These are phyloP conservation scores for Neofusicoccum umdonicola DNA, from an alignment of 2,329 filamentous ascomycete species.

Conservation along the genomic window DNA sequence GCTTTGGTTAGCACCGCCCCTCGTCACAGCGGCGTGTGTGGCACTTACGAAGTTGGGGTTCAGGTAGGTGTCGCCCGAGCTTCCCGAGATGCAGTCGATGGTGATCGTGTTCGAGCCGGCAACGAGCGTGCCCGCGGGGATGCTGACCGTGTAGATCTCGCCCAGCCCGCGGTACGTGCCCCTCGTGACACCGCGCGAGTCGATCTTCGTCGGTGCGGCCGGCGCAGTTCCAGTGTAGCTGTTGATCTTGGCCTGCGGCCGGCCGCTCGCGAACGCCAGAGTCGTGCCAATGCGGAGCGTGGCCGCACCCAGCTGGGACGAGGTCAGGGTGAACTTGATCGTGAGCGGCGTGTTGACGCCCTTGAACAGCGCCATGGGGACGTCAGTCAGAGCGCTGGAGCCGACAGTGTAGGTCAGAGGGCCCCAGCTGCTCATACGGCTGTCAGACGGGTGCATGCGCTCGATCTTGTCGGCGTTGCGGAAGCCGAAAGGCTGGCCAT, in stretches of 20 bases:
- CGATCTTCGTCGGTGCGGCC: slow-evolving; percentile 59
- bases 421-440: slow-evolving; percentile 61
- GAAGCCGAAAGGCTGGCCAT: slow-evolving; percentile 60
- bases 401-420: slow-evolving; percentile 62
- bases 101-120: slow-evolving; percentile 61
- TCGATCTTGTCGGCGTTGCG: slow-evolving; percentile 66
- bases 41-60: slow-evolving; percentile 55
- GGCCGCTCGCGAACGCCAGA: slow-evolving; percentile 58
- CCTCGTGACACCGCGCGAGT: slow-evolving; percentile 63
- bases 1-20: neutral
- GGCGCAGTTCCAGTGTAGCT: slow-evolving; percentile 50
- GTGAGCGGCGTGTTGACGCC: slow-evolving; percentile 58
- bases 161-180: slow-evolving; percentile 64
- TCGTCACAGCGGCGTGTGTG: slow-evolving; percentile 19
- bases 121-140: slow-evolving; percentile 57
- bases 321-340: slow-evolving; percentile 58
- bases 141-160: slow-evolving; percentile 61
- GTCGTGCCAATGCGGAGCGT: slow-evolving; percentile 66
- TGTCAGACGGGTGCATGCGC: slow-evolving; percentile 67
- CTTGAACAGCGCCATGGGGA: slow-evolving; percentile 68
- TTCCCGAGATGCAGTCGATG: slow-evolving; percentile 59
- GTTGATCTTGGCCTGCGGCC: slow-evolving; percentile 59
- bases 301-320: slow-evolving; percentile 49
- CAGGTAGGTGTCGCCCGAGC: slow-evolving; percentile 54
- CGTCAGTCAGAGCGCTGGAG: slow-evolving; percentile 50